Evolutionary conservation across 441 rosid species (phyloP), one percentile per base, ranked within the genome.

Genomic region (Aquilaria agallochum): DNA sequence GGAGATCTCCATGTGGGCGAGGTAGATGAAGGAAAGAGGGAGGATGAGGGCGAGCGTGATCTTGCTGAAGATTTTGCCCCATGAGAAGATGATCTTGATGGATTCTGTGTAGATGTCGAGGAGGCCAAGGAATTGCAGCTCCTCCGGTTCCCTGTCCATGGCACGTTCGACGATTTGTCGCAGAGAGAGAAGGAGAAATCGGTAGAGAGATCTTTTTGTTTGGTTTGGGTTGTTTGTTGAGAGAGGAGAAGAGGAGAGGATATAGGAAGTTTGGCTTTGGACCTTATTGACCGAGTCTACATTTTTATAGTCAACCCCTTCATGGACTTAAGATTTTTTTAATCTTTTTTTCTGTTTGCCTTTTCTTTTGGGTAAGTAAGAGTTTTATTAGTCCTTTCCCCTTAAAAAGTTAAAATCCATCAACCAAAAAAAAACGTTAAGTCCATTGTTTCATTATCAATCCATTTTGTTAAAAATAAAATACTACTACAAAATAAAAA

Each of bases 91-190:
- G 64, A 78, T 60, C 56, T 81, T 86, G 81, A 2, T 71, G 55
- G 92, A 71, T 67, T 83, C 92, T 2, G 1, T 56, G 77, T 31
- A 77, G 56, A 81, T 74, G 64, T 70, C 87, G 8, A 68, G 56
- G 42, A 83, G 5, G 47, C 87, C 84, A 0, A 86, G 77, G 63
- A 79, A 83, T 50, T 86, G 87, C 79, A 83, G 72, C 74, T 83
- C 87, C 72, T 86, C 92, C 61, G 80, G 92, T 40, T 81, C 83
- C 57, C 70, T 65, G 31, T 86, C 84, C 89, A 83, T 86, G 73
- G 31, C 52, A 2, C 8, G 8, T 54, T 68, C 65, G 11, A 46
- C 31, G 53, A 66, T 31, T 20, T 55, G 32, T 30, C 42, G 54
- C 55, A 34, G 32, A 51, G 42, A 50, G 51, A 48, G 65, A 46